These are phyloP conservation scores for Crucihimalaya himalaica DNA, from an alignment of 345 rosid genomes.

Conservation along the genomic window DNA sequence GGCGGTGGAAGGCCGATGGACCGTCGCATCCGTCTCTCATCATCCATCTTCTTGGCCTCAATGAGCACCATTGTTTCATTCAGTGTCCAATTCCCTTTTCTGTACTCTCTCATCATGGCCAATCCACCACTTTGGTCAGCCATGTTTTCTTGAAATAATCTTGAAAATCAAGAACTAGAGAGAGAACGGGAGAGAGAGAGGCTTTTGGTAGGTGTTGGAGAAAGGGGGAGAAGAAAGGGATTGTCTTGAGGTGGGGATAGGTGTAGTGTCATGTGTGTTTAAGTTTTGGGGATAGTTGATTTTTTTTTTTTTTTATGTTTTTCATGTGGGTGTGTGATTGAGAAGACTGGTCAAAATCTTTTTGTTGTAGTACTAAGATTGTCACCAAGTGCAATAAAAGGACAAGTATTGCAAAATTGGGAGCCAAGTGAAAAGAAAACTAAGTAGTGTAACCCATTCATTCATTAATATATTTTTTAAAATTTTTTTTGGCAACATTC, in stretches of 20 bases:
- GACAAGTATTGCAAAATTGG: slow-evolving; percentile 39
- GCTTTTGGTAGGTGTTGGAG: slow-evolving; percentile 46
- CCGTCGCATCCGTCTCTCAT: slow-evolving; percentile 75
- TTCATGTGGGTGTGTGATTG: slow-evolving; percentile 39
- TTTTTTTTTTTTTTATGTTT: not conserved
- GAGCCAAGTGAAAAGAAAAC: slow-evolving; percentile 37
- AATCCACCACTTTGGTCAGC: slow-evolving; percentile 55
- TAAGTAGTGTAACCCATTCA: slow-evolving; percentile 31
- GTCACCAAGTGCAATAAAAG: slow-evolving; percentile 49
- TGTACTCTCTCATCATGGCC: slow-evolving; percentile 63
- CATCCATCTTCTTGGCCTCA: slow-evolving; percentile 88
- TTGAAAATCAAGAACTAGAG: slow-evolving; percentile 40
- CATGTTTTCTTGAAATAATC: slow-evolving; percentile 42
- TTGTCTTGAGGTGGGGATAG: slow-evolving; percentile 40
- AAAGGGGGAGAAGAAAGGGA: slow-evolving; percentile 45
- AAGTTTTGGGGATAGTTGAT: slow-evolving; percentile 19
- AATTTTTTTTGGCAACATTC: slow-evolving; percentile 20
- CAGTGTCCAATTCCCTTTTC: slow-evolving; percentile 87
- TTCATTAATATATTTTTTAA: slow-evolving; percentile 6
- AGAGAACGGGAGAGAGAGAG: slow-evolving; percentile 28
- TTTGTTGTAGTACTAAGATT: slow-evolving; percentile 45
- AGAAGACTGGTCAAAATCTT: slow-evolving; percentile 47
- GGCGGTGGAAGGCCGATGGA: slow-evolving; percentile 37
- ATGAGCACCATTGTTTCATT: slow-evolving; percentile 78
- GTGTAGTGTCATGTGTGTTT: slow-evolving; percentile 31